These are phyloP conservation scores for Brasenia schreberi DNA, from an alignment of 164 flowering plant genomes.

Conservation along the genomic window DNA sequence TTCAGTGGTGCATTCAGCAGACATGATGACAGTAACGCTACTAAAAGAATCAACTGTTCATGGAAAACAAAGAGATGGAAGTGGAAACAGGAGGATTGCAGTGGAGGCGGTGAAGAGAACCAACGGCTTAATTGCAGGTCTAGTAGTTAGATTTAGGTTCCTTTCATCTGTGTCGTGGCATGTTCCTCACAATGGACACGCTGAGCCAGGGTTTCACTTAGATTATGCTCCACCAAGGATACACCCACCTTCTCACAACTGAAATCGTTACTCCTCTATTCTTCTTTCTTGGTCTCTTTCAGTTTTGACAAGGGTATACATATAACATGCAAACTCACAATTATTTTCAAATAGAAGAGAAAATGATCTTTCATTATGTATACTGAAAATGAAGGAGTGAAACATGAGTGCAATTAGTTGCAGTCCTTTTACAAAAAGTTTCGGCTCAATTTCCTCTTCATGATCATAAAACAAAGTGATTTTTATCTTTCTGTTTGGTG, in stretches of 20 bases:
- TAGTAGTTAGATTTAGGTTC: constrained; percentile 6
- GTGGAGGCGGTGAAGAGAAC: constrained; percentile 5
- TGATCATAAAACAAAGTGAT: neutral
- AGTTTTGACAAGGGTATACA: neutral
- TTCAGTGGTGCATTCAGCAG: neutral
- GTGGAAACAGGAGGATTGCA: constrained; percentile 3
- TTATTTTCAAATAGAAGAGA: neutral
- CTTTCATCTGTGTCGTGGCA: constrained; percentile 15
- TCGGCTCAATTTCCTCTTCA: no score
- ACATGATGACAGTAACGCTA: neutral
- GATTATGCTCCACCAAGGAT: constrained; percentile 56
- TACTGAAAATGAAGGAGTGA: neutral
- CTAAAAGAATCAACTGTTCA: neutral
- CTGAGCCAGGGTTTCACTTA: constrained; percentile 18
- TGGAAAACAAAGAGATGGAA: neutral
- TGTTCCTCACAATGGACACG: constrained; percentile 8
- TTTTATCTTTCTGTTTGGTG: neutral
- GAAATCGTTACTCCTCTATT: constrained; percentile 3
- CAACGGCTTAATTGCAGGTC: constrained; percentile 11
- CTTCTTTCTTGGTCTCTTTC: neutral
- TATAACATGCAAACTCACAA: neutral
- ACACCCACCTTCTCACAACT: constrained; percentile 67
- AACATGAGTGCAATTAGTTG: neutral
- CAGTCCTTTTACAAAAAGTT: neutral
- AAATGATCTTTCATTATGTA: neutral